Conservation (phyloP, 768 basidiomycete genomes). For the Cystofilobasidium macerans region DNA sequence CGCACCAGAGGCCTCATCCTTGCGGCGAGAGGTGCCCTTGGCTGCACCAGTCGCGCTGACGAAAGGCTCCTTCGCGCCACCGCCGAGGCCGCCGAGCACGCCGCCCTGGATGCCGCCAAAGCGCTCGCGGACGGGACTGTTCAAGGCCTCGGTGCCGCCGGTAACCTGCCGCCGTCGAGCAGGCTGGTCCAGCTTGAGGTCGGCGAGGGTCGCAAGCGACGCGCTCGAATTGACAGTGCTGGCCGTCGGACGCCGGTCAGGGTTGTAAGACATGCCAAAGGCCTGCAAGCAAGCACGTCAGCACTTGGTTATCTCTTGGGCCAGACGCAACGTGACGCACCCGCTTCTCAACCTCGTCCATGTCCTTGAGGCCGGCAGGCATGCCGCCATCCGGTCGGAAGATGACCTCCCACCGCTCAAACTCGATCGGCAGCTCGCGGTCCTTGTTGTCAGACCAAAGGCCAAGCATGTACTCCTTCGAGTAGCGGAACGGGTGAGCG, state of each 20-base stretch:
- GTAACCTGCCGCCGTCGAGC: background rate
- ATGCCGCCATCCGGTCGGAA: conserved; percentile 63
- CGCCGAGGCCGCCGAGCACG: conserved; percentile 23
- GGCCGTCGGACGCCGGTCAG: conserved; percentile 20
- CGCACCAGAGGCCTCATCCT: background rate
- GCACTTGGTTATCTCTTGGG: too few relatives aligned
- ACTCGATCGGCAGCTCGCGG: conserved; percentile 66
- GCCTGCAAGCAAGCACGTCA: background rate
- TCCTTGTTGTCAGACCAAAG: conserved; percentile 66
- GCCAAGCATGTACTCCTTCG: conserved; percentile 70
- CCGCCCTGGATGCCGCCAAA: conserved; percentile 26
- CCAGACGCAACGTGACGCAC: conserved; percentile 6
- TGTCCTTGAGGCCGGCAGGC: conserved; percentile 44
- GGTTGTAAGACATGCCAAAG: conserved; percentile 23
- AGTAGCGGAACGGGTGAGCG: conserved; percentile 47
- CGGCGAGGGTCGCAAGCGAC: conserved; percentile 8
- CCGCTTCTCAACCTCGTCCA: conserved; percentile 22
- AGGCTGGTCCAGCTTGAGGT: conserved; percentile 9
- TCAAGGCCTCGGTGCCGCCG: conserved; percentile 14
- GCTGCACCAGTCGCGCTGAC: background rate
- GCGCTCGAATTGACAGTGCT: conserved; percentile 13
- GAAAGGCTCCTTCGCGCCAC: background rate
- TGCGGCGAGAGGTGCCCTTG: background rate
- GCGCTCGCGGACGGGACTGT: conserved; percentile 21
- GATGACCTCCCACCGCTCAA: conserved; percentile 80